phyloP scores from a whole-genome alignment of 495 filamentous ascomycete genomes.

The Hapsidospora chrysogenum region DNA sequence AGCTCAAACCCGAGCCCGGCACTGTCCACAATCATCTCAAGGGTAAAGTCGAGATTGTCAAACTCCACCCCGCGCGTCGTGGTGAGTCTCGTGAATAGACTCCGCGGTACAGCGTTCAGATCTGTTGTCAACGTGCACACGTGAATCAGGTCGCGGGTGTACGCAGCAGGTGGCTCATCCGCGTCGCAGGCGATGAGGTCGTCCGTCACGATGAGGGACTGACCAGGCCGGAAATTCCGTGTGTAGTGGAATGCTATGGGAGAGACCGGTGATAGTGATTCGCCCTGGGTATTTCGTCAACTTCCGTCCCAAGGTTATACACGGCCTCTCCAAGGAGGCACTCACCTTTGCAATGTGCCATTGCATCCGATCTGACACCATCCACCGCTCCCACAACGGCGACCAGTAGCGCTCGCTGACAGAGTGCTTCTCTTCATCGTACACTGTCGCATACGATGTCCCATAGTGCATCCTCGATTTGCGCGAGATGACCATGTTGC shows the following conservation, averaged over 20 bases:
- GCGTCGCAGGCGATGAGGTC: constrained; percentile 55
- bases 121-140: constrained; percentile 69
- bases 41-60: constrained; percentile 57
- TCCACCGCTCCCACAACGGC: constrained; percentile 64
- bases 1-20: constrained; percentile 56
- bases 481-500: constrained; percentile 50
- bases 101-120: constrained; percentile 48
- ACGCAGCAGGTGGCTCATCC: constrained; percentile 42
- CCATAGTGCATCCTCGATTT: constrained; percentile 59
- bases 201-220: constrained; percentile 50
- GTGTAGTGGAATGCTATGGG: constrained; percentile 66
- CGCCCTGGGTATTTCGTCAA: constrained; percentile 32
- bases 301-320: no score
- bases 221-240: constrained; percentile 54
- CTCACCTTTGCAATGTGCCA: constrained; percentile 61
- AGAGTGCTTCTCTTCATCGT: constrained; percentile 50
- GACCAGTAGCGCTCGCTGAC: constrained; percentile 56
- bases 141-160: constrained; percentile 37
- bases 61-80: constrained; percentile 61
- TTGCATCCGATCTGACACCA: constrained; percentile 65
- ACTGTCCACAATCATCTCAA: constrained; percentile 60
- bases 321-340: neutral
- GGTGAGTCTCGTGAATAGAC: constrained; percentile 45
- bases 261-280: constrained; percentile 45
- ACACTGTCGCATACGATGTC: constrained; percentile 61